Evolutionary conservation across 441 rosid species (phyloP), one percentile per base, ranked within the genome.

Genomic region (Theobroma grandiflorum): DNA sequence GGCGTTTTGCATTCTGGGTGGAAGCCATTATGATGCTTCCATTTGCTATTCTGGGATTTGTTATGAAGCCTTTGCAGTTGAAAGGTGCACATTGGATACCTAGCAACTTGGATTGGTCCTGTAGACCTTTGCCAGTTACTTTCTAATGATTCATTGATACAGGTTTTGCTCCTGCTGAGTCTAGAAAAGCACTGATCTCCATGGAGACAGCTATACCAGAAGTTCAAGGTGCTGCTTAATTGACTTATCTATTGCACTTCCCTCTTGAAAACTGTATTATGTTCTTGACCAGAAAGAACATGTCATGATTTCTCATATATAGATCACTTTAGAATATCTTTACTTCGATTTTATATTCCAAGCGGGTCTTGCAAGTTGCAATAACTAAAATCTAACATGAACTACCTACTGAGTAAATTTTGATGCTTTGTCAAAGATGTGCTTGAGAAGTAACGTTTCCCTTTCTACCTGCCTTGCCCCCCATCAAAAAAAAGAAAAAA

Each of bases 1-100:
- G 99, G 99, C 98, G 98, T 80, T 86, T 78, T 83, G 98, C 99
- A 78, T 96, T 96, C 86, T 95, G 80, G 85, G 94, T 98, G 71
- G 99, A 95, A 89, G 99, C 99, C 73, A 69, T 93, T 82, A 70
- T 97, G 86, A 97, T 97, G 99, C 83, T 92, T 87, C 99, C 98
- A 53, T 97, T 97, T 79, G 95, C 86, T 79, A 64, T 95, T 80
- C 84, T 95, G 77, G 96, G 98, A 75, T 97, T 94, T 81, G 77
- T 88, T 45, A 91, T 97, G 87, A 97, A 95, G 86, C 99, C 99
- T 65, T 87, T 94, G 90, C 90, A 89, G 77, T 61, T 97, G 85
- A 97, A 94, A 97, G 99, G 87, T 85, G 49, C 40, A 75, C 65
- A 14, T 31, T 79, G 18, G 5, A 78, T 58, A 50, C 72, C 57